These are phyloP conservation scores for Penicillium herquei DNA, from an alignment of 495 filamentous ascomycete genomes.

Conservation along the genomic window DNA sequence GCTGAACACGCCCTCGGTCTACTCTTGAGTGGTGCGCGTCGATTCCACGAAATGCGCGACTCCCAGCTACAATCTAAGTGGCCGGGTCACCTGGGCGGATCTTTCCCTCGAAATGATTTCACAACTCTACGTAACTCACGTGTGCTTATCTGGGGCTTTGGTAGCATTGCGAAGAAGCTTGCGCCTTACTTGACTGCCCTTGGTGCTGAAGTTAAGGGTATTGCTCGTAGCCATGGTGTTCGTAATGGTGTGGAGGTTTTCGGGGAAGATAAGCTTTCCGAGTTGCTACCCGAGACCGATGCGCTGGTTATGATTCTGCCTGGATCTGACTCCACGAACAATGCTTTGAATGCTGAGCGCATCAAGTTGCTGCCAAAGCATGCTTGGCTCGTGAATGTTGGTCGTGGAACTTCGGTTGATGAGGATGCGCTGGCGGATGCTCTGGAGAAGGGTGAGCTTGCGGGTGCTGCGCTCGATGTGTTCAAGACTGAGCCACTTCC, in stretches of 20 bases:
- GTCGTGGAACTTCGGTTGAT: conserved; percentile 65
- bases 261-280: conserved; percentile 30
- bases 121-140: conserved; percentile 52
- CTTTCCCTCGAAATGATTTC: conserved; percentile 53
- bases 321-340: conserved; percentile 23
- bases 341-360: conserved; percentile 25
- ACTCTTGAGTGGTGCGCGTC: conserved; percentile 47
- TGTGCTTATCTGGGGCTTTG: conserved; percentile 32
- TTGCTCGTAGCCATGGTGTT: conserved; percentile 26
- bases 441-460: conserved; percentile 52
- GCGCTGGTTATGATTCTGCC: conserved; percentile 33
- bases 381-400: conserved; percentile 66
- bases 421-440: conserved; percentile 66
- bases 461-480: conserved; percentile 63
- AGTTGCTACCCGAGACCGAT: conserved; percentile 26
- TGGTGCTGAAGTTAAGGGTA: conserved; percentile 24
- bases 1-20: conserved; percentile 58
- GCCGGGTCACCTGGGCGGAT: conserved; percentile 56
- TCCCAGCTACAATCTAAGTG: conserved; percentile 51
- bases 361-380: conserved; percentile 49
- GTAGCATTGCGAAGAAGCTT: conserved; percentile 35
- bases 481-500: conserved; percentile 55
- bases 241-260: conserved; percentile 44
- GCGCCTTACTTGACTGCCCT: conserved; percentile 26
- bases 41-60: conserved; percentile 59